Conservation (phyloP, 2,329 filamentous ascomycete genomes). For the Penicillium sp. region DNA sequence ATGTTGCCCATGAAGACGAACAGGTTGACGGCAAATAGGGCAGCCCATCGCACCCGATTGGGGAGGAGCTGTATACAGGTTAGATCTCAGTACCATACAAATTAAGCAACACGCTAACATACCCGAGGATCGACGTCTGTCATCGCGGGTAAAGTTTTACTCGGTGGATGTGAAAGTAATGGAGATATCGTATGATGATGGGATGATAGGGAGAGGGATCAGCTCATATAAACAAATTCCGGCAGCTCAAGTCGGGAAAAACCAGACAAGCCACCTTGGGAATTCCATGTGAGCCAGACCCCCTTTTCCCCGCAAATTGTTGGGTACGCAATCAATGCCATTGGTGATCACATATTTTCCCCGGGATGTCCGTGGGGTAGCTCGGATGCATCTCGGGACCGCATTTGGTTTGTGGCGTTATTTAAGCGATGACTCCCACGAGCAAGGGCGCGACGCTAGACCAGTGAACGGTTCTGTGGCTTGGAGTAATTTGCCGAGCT, state of each 20-base stretch:
- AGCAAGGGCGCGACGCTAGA: not conserved
- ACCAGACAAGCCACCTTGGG: not conserved
- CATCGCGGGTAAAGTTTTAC: conserved; percentile 3
- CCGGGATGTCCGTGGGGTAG: conserved; percentile 12
- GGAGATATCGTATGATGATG: conserved; percentile 8
- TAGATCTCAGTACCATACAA: not conserved
- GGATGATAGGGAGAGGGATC: not conserved
- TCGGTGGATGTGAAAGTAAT: not conserved
- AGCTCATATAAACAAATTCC: conserved; percentile 13
- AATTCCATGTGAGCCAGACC: not conserved
- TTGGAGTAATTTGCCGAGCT: not conserved
- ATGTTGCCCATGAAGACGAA: conserved; percentile 32
- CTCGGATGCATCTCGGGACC: conserved; percentile 17
- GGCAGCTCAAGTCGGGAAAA: conserved; percentile 1
- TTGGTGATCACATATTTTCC: not conserved
- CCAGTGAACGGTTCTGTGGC: not conserved
- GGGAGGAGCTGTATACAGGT: conserved; percentile 18
- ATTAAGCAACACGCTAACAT: not conserved
- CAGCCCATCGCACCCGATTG: conserved; percentile 24
- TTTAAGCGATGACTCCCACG: not conserved
- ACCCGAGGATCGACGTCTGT: conserved; percentile 22
- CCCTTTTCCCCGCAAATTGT: conserved; percentile 2
- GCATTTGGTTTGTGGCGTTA: conserved; percentile 1
- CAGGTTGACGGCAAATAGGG: conserved; percentile 28
- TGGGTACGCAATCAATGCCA: not conserved